Base-by-base conservation (phyloP, 768 basidiomycete species). In the Xerocomus potaroensis region DNA sequence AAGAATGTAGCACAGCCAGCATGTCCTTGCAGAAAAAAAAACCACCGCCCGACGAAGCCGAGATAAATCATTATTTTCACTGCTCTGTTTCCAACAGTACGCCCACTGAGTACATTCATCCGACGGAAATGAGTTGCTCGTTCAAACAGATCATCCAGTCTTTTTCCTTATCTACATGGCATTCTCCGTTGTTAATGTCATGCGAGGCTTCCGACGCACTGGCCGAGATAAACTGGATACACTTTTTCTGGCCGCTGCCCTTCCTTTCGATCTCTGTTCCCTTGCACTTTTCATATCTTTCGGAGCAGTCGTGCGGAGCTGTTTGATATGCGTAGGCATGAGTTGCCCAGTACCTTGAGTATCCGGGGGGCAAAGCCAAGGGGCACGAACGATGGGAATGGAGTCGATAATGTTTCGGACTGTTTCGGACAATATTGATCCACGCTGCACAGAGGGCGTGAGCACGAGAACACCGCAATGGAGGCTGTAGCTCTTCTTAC, bases 321-420 rank as follows among this genome's bases (percentile, higher is more conserved):
- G 88, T 59, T 92, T 94, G 54, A 91, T 74, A 58, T 90, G 84
- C 0, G 89, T 90, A 3, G 84, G 81, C 33, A 86, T 66, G 21
- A 83, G 69, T 15, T 64, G 45, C 36, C 45, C 41, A 43, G n/a
- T 16, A 48, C 47, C 14, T 49, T 58, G 31, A 45, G 48, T 23
- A 6, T 43, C 41, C 12, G 53, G 36, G 26, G 66, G 56, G 4
- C 72, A 64, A 12, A 79, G 69, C 91, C 91, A 94, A 6, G 81
- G 70, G 0, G 88, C 87, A 14, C 73, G 67, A 12, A 86, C 59
- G 16, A 72, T 64, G 10, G 80, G 77, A n/a, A 88, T 63, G 24
- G 72, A 63, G 24, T 72, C 67, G 19, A 87, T 56, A 31, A 80
- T 51, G 3, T 69, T 57, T 5, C 63, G 48, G 21, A 79, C 52